Evolutionary conservation across 2,329 filamentous ascomycete genomes (phyloP), one percentile per base, ranked within the genome.

Genomic region (Cephalotrichum gorgonifer): DNA sequence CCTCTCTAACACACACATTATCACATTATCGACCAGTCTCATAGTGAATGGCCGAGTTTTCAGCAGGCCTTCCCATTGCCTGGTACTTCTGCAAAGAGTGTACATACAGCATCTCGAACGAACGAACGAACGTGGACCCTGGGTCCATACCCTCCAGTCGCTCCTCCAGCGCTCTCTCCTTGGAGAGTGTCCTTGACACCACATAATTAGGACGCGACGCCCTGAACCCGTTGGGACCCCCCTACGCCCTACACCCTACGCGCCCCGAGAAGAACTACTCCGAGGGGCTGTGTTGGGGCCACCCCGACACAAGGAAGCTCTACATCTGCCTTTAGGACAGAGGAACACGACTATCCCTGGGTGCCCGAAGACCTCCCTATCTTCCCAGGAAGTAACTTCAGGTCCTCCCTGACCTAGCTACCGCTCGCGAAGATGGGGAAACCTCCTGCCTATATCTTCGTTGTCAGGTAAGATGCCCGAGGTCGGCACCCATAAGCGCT

Each of bases 361-460:
- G 4, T 26, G 3, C 26, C n/a, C 15, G 42, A n/a, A 25, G 30
- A 27, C 22, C 35, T 30, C 23, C n/a, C n/a, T 22, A 39, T 17
- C 23, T 39, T 30, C n/a, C 20, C 14, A 39, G n/a, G 31, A 49
- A 14, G 15, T 6, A 11, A 4, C 17, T 20, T 4, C 35, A 39
- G 7, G 17, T n/a, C n/a, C n/a, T n/a, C n/a, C 35, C 35, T 22
- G 35, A 20, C n/a, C 17, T 20, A 17, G 17, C 15, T 11, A 9
- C 17, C n/a, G 23, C 15, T 27, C 14, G 42, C 9, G 49, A 64
- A 54, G 51, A 71, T 71, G 68, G 67, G 65, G 52, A 61, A 60
- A 46, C 66, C 66, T 50, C 68, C 68, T 49, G 68, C 68, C 48
- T 68, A 66, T 54, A 62, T 71, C 44, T 70, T 70, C 54, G 67